phyloP scores from a whole-genome alignment of 306 rosid genomes.

The Quercus variabilis region DNA sequence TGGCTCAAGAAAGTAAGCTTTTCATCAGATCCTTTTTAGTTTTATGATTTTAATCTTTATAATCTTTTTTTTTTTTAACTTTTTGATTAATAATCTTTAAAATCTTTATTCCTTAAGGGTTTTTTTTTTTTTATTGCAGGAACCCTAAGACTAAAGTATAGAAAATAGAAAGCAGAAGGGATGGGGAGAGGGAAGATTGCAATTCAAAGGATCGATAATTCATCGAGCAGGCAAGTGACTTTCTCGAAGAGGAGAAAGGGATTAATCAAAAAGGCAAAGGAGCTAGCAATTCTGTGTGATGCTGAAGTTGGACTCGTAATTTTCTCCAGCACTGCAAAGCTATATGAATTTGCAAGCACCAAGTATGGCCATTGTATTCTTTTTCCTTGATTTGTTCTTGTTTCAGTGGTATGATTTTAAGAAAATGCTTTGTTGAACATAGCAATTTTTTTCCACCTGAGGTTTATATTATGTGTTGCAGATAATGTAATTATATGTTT shows the following conservation, averaged over 20 bases:
- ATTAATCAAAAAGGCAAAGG: constrained; percentile 81
- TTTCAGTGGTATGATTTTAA: neutral
- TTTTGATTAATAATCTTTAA: neutral
- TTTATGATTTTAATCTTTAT: neutral
- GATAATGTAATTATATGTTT: neutral
- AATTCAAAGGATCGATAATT: constrained; percentile 73
- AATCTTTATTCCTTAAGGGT: neutral
- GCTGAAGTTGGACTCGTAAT: constrained; percentile 78
- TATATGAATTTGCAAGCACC: constrained; percentile 75
- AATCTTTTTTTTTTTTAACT: no score
- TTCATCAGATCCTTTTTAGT: neutral
- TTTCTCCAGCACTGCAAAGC: constrained; percentile 75
- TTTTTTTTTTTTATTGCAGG: constrained; percentile 4
- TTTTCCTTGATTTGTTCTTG: neutral
- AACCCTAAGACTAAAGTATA: constrained; percentile 47
- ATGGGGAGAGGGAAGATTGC: constrained; percentile 96
- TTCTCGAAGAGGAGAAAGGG: constrained; percentile 94
- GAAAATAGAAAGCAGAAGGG: neutral
- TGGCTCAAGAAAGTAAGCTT: constrained; percentile 30
- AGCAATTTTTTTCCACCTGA: neutral
- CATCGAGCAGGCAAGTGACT: constrained; percentile 83
- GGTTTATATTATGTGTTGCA: neutral
- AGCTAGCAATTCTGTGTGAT: constrained; percentile 79
- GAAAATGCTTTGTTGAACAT: neutral
- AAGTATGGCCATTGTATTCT: constrained; percentile 28